Base-by-base conservation (phyloP, 1,284 basidiomycete species). In the Termitomyces sp. region DNA sequence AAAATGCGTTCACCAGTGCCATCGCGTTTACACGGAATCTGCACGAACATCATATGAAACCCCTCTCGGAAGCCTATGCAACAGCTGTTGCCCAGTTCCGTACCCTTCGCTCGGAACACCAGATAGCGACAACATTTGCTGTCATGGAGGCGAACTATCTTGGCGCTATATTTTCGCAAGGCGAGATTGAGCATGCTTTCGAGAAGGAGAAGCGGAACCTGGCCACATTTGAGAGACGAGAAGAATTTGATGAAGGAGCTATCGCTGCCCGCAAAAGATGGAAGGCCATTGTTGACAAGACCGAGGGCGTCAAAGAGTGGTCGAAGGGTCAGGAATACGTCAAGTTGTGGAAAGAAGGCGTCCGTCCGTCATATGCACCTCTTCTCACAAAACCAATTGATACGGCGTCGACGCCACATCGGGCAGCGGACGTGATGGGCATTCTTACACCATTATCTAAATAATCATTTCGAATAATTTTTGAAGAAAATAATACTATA, bases 21-120 rank as follows among this genome's bases (percentile, higher is more conserved):
- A 78, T 98, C 53, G 81, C 80, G 52, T 97, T 91, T 69, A 80
- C 88, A 11, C 70, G 90, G 44, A 91, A 88, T 64, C 78, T 98
- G 11, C 83, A 93, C 67, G 70, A 84, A 55, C 60, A 81, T 51
- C 86, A 91, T 62, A 61, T 70, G 1, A 56, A 86, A 24, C 78
- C 91, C 0, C 75, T 97, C 38, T 84, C 89, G 0, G 73, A 86
- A 37, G 95, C 96, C 3, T 99, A 99, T 68, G 74, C 78, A 4
- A 72, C 75, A 16, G 86, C 91, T 19, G 80, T 93, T n/a, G 77
- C 81, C 11, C 91, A 97, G 68, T 98, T 93, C 73, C 85, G 90
- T 47, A 76, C 89, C 18, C 78, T 98, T 34, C 86, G 93, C 49
- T 86, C 91, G 21, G 86, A 93, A 66, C 87, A 91, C 61, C 84